These are phyloP conservation scores for Triticum aestivum DNA, from an alignment of 176 grass and related monocot genomes.

Conservation along the genomic window DNA sequence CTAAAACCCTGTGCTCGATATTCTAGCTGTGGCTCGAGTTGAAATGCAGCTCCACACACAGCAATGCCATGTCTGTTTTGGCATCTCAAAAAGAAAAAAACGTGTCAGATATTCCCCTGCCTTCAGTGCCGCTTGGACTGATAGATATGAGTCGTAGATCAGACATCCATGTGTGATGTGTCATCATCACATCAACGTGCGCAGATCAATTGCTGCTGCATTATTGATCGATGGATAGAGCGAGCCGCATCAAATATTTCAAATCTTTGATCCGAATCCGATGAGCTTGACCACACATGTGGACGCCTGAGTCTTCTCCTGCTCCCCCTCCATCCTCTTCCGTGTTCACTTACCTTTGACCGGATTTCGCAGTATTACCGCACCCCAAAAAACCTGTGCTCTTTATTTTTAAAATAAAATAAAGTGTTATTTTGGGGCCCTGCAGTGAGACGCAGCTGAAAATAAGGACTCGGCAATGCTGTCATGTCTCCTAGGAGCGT, in stretches of 20 bases:
- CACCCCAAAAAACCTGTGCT: not conserved
- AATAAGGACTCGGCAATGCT: slow-evolving; percentile 12
- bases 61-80: not conserved
- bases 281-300: slow-evolving; percentile 33
- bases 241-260: not conserved
- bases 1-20: not conserved
- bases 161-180: not conserved
- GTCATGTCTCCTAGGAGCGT: not conserved
- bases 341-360: slow-evolving; percentile 46
- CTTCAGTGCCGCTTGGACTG: slow-evolving; percentile 19
- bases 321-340: not conserved
- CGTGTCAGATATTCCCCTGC: slow-evolving; percentile 69
- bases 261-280: slow-evolving; percentile 30
- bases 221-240: slow-evolving; percentile 20
- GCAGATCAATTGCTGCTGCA: slow-evolving; percentile 1
- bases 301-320: slow-evolving; percentile 40
- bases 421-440: not conserved
- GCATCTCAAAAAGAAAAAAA: slow-evolving; percentile 19
- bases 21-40: too few species aligned
- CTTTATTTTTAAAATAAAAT: too few species aligned
- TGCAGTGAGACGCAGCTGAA: not conserved
- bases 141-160: not conserved
- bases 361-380: slow-evolving; percentile 11
- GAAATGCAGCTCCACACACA: too few species aligned
- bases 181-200: slow-evolving; percentile 23